These are phyloP conservation scores for Lindgomyces ingoldianus DNA, from an alignment of 495 filamentous ascomycete species.

Conservation along the genomic window DNA sequence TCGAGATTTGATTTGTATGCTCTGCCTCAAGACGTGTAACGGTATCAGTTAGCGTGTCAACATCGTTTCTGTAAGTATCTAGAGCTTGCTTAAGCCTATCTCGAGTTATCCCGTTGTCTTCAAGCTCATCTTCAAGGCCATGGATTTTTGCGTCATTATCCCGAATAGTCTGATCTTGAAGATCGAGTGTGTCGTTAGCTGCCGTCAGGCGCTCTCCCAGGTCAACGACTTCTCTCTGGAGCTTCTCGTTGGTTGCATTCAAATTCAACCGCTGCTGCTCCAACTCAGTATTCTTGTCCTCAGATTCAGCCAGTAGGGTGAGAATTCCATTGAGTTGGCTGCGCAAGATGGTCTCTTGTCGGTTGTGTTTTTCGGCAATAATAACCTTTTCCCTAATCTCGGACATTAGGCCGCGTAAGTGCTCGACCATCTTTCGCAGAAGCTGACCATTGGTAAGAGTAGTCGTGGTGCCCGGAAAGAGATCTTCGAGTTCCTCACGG, in stretches of 20 bases:
- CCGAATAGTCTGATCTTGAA: slow-evolving; percentile 48
- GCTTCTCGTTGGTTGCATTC: slow-evolving; percentile 44
- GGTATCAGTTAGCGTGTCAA: slow-evolving; percentile 61
- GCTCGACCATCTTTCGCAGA: slow-evolving; percentile 33
- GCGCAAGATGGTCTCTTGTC: slow-evolving; percentile 17
- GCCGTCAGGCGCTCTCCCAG: slow-evolving; percentile 33
- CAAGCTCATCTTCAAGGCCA: slow-evolving; percentile 24
- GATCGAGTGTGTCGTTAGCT: slow-evolving; percentile 26
- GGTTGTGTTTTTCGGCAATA: slow-evolving; percentile 27
- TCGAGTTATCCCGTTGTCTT: slow-evolving; percentile 43
- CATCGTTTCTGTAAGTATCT: slow-evolving; percentile 64
- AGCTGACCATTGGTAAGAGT: slow-evolving; percentile 37
- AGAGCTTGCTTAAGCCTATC: slow-evolving; percentile 63
- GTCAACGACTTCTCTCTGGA: slow-evolving; percentile 48
- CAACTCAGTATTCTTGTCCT: slow-evolving; percentile 41
- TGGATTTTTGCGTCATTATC: slow-evolving; percentile 28
- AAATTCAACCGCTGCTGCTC: slow-evolving; percentile 55
- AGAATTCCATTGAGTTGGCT: slow-evolving; percentile 20
- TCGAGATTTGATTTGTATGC: slow-evolving; percentile 41
- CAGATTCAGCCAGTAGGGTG: not conserved
- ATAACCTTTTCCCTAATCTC: slow-evolving; percentile 27
- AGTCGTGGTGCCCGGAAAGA: slow-evolving; percentile 32
- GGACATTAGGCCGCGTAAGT: slow-evolving; percentile 35
- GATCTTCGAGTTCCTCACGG: slow-evolving; percentile 39
- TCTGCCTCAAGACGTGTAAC: slow-evolving; percentile 62